These are phyloP conservation scores for Pharus latifolius DNA, from an alignment of 176 grass and related monocot species.

Conservation along the genomic window DNA sequence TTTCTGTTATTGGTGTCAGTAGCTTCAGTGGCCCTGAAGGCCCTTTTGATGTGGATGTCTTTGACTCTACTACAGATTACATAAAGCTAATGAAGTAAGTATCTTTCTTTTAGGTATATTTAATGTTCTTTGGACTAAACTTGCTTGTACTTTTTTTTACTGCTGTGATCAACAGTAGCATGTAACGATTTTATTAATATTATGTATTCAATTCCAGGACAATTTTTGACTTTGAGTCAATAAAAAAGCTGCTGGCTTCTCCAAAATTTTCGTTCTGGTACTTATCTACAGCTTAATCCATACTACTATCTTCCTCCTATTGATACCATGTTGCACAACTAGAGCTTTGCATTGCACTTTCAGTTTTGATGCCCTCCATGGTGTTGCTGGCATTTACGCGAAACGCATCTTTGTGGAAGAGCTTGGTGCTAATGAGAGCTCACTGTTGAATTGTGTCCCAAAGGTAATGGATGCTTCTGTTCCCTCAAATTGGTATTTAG, in stretches of 20 bases:
- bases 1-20: slow-evolving; percentile 65
- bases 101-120: neutral
- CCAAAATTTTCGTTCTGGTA: slow-evolving; percentile 98
- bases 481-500: neutral
- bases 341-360: slow-evolving; percentile 15
- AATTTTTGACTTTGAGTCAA: slow-evolving; percentile 83
- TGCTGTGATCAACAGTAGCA: neutral
- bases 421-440: slow-evolving; percentile 87
- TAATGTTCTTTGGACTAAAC: neutral
- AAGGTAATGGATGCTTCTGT: slow-evolving; percentile 40
- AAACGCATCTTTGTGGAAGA: slow-evolving; percentile 91
- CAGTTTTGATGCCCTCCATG: slow-evolving; percentile 94
- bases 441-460: slow-evolving; percentile 82
- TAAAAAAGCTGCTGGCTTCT: slow-evolving; percentile 75
- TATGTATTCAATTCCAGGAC: slow-evolving; percentile 32
- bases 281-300: neutral
- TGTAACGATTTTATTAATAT: slow-evolving; percentile 5
- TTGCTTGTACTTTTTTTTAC: slow-evolving; percentile 3
- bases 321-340: neutral
- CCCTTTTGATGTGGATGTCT: slow-evolving; percentile 89
- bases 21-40: slow-evolving; percentile 77
- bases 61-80: slow-evolving; percentile 87
- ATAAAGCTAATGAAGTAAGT: slow-evolving; percentile 96
- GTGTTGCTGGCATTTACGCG: slow-evolving; percentile 89
- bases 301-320: neutral